Conservation (phyloP, 1,284 basidiomycete genomes). For the Ustilago hordei region DNA sequence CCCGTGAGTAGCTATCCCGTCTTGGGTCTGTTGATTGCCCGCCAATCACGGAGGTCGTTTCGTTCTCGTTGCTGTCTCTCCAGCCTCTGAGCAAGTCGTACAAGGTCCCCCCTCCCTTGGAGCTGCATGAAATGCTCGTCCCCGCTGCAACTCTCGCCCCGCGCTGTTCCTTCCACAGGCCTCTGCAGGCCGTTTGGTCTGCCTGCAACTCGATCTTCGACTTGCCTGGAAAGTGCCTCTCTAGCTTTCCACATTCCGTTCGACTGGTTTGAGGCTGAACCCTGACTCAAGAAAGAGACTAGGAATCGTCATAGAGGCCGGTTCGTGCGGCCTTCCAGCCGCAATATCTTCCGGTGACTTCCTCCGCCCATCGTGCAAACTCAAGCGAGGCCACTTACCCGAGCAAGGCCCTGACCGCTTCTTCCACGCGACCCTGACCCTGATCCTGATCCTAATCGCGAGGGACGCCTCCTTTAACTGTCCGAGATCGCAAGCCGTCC, state of each 20-base stretch:
- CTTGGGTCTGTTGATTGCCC: not conserved
- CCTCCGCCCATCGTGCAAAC: conserved; percentile 12
- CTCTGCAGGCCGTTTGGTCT: not conserved
- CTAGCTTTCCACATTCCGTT: not conserved
- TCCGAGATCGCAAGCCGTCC: conserved; percentile 5
- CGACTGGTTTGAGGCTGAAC: not conserved
- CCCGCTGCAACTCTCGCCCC: conserved; percentile 1
- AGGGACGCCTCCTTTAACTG: not conserved
- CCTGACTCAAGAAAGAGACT: not conserved
- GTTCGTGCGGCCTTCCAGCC: conserved; percentile 5
- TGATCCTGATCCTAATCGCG: not conserved
- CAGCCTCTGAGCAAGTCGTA: not conserved
- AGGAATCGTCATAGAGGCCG: not conserved
- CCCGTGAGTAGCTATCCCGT: conserved; percentile 4
- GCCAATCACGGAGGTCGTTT: conserved; percentile 2
- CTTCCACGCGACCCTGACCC: conserved; percentile 7
- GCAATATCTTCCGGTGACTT: not conserved
- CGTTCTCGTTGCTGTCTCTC: not conserved
- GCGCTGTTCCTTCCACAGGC: conserved; percentile 7
- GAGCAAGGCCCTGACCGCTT: conserved; percentile 7
- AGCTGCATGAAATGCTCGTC: conserved; percentile 1
- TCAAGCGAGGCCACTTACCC: conserved; percentile 11
- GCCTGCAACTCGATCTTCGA: not conserved
- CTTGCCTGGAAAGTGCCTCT: not conserved
- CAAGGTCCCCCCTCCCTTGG: not conserved